These are phyloP conservation scores for Phragmites australis DNA, from an alignment of 176 grass and related monocot species.

Conservation along the genomic window DNA sequence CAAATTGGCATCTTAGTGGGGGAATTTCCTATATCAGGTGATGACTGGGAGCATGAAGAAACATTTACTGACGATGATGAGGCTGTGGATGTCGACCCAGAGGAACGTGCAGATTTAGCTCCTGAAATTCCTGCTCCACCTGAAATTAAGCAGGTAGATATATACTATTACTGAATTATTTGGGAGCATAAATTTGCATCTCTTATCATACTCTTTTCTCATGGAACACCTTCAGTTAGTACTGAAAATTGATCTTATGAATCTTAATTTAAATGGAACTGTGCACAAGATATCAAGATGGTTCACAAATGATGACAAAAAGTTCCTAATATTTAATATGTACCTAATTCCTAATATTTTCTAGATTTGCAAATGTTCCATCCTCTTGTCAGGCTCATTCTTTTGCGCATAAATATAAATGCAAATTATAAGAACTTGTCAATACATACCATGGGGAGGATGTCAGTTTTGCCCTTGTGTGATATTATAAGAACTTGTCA, in stretches of 20 bases:
- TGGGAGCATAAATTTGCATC: not conserved
- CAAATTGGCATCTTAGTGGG: constrained; percentile 2
- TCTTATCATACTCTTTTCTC: not conserved
- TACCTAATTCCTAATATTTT: not conserved
- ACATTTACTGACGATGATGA: constrained; percentile 97
- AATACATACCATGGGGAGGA: not conserved
- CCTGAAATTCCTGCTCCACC: constrained; percentile 97
- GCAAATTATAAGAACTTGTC: constrained; percentile 16
- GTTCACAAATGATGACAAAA: constrained; percentile 15
- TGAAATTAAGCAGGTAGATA: constrained; percentile 95
- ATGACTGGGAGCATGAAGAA: constrained; percentile 99
- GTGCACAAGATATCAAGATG: not conserved
- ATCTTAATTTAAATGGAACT: not conserved
- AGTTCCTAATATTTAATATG: not conserved
- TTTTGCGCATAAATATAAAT: not conserved
- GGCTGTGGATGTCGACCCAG: constrained; percentile 87
- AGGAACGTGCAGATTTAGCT: constrained; percentile 93
- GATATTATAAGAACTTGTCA: constrained; percentile 24
- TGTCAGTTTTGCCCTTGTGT: not conserved
- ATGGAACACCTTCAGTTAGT: not conserved
- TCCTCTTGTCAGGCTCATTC: not conserved
- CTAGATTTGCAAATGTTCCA: constrained; percentile 18
- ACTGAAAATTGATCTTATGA: constrained; percentile 6
- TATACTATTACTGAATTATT: not conserved
- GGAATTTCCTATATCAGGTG: constrained; percentile 55